phyloP scores from a whole-genome alignment of 2,329 filamentous ascomycete species.

The Metarhizium brunneum region DNA sequence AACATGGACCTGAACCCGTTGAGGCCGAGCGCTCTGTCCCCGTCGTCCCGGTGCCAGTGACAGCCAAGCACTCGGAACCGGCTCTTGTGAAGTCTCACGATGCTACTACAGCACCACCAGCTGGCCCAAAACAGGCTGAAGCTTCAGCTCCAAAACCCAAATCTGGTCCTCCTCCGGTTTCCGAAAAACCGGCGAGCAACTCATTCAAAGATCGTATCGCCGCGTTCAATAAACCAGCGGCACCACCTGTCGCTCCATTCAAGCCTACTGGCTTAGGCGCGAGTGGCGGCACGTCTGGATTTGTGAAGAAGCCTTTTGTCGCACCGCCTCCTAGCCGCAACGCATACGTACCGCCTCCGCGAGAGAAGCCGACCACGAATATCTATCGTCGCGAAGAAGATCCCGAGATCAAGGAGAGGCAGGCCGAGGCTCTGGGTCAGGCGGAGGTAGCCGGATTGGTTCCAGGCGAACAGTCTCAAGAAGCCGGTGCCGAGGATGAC shows the following conservation, averaged over 20 bases:
- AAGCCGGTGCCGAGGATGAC: constrained; percentile 54
- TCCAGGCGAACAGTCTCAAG: constrained; percentile 32
- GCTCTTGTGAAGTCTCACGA: constrained; percentile 8
- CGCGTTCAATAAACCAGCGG: constrained; percentile 86
- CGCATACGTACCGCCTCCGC: constrained; percentile 72
- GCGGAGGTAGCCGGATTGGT: constrained; percentile 59
- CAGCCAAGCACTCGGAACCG: constrained; percentile 22
- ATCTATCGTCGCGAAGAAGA: constrained; percentile 85
- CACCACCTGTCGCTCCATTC: constrained; percentile 81
- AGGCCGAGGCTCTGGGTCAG: constrained; percentile 55
- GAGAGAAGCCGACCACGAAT: constrained; percentile 62
- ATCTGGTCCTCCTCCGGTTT: constrained; percentile 51
- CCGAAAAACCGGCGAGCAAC: constrained; percentile 63
- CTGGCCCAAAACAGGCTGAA: constrained; percentile 28
- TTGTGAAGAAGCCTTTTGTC: constrained; percentile 96
- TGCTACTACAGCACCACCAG: constrained; percentile 9
- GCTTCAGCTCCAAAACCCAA: constrained; percentile 27
- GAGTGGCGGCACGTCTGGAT: constrained; percentile 47
- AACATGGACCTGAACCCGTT: constrained; percentile 22
- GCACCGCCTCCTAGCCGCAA: constrained; percentile 89
- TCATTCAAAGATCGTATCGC: constrained; percentile 95
- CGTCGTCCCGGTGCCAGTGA: constrained; percentile 15
- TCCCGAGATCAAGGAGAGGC: constrained; percentile 56
- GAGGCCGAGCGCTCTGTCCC: constrained; percentile 22
- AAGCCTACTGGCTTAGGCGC: constrained; percentile 61